A percentile compares a stretch with the other conserved stretches of the same genome.
These are phyloP conservation scores for Lepiota brunneoincarnata DNA, from an alignment of 768 basidiomycete species.

Conservation along the genomic window DNA sequence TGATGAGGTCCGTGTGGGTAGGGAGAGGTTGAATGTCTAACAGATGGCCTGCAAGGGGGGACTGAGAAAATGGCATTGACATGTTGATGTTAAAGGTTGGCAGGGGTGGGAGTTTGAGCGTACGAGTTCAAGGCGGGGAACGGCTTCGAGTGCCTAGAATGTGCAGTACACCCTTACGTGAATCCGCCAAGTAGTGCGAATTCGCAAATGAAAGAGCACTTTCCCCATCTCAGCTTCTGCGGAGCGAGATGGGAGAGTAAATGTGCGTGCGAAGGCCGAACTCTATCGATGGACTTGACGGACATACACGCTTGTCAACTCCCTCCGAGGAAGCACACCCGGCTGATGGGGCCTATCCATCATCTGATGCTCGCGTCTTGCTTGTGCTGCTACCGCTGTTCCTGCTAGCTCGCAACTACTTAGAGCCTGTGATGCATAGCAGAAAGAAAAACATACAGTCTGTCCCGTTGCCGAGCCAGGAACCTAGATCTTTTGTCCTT, in stretches of 20 bases:
- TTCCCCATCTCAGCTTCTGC: constrained; percentile 15
- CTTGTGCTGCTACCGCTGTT: too few species aligned
- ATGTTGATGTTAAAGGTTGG: constrained; percentile 6
- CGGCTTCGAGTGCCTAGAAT: constrained; percentile 8
- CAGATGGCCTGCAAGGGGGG: neutral
- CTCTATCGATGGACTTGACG: neutral
- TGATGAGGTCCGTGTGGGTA: constrained; percentile 3
- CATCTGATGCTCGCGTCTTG: constrained; percentile 16
- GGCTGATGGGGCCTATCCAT: constrained; percentile 2
- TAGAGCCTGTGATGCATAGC: too few species aligned
- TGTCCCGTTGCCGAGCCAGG: too few species aligned
- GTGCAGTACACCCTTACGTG: constrained; percentile 5
- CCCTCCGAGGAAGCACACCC: neutral
- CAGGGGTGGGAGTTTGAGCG: constrained; percentile 10
- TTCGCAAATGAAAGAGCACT: constrained; percentile 2
- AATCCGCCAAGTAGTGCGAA: constrained; percentile 9
- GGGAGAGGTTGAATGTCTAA: neutral
- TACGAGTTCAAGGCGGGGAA: neutral
- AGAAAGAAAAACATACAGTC: too few species aligned
- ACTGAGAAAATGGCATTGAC: constrained; percentile 2
- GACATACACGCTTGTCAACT: constrained; percentile 2
- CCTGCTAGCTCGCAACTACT: too few species aligned
- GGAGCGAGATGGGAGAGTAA: constrained; percentile 16
- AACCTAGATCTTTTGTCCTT: too few species aligned
- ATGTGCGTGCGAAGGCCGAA: neutral